phyloP scores from a whole-genome alignment of 2,329 filamentous ascomycete species.

The Neofusicoccum umdonicola region DNA sequence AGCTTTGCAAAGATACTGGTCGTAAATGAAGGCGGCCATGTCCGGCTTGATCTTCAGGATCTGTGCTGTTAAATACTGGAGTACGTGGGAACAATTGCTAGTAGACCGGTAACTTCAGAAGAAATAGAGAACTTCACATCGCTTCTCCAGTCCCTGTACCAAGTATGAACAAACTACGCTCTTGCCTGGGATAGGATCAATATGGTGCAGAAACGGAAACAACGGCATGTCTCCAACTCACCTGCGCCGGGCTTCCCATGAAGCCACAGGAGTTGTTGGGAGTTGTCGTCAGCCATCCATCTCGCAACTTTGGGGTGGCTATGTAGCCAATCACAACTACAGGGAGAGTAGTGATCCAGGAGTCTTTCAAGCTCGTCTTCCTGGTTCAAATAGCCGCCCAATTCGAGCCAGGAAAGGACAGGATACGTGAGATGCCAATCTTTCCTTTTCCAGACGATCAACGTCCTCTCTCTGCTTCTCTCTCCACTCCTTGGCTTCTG shows the following conservation, averaged over 20 bases:
- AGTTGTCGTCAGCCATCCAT: conserved; percentile 17
- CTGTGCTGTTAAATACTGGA: neutral
- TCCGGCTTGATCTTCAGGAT: neutral
- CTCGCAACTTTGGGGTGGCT: conserved; percentile 15
- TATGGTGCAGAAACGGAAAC: neutral
- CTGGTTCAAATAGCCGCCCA: neutral
- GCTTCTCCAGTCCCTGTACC: conserved; percentile 16
- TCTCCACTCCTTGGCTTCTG: neutral
- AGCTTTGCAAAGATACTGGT: neutral
- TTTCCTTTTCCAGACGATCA: neutral
- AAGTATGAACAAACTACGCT: conserved; percentile 19
- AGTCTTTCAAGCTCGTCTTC: conserved; percentile 18
- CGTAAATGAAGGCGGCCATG: neutral
- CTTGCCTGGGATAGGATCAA: conserved; percentile 18
- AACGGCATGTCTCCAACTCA: neutral
- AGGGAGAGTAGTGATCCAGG: conserved; percentile 13
- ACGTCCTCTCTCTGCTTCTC: conserved; percentile 34
- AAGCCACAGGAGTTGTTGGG: conserved; percentile 19
- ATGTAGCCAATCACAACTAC: conserved; percentile 21
- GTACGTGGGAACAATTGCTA: neutral
- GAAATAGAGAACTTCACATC: neutral
- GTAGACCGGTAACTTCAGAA: neutral
- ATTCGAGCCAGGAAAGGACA: neutral
- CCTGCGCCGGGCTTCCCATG: conserved; percentile 23
- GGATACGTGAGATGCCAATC: neutral